Base-by-base conservation (phyloP, 164 flowering plant species). In the Cinnamomum chago region DNA sequence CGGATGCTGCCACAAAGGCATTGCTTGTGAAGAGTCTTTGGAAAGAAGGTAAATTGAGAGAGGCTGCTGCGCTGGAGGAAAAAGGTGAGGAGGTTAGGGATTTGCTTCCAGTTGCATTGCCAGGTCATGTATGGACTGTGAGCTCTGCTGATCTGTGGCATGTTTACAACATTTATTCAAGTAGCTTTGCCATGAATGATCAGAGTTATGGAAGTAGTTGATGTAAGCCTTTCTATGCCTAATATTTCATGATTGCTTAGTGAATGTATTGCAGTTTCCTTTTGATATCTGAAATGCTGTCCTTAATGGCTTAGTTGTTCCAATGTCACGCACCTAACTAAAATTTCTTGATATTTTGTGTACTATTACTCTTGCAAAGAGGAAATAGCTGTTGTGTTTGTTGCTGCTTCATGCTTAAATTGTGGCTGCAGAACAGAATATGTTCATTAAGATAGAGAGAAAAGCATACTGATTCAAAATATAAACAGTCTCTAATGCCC, bases 21-120 rank as follows among this genome's bases (percentile, higher is more conserved):
- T 79, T 91, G 82, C 97, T 95, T 47, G 91, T 92, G 73, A 95
- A 85, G 76, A 84, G 98, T 82, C 90, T 95, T 9, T 93, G 99
- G 98, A 88, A 86, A 75, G 99, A 95, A 84, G 96, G 92, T 13
- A 92, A 82, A 82, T 82, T 89, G 58, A 83, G 87, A 81, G 98
- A 95, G 84, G 99, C 97, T 24, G 95, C 98, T 62, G 65, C 64
- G 52, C 91, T 92, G 12, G 91, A 89, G 80, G 95, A 92, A 79
- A 86, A 76, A 68, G 79, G 83, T 75, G 88, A 85, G 79, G 88
- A 86, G 62, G 77, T 72, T 47, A 79, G 74, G 69, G 77, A 68
- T 27, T 70, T 30, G 33, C 84, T 88, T 83, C 94, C 96, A 27
- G 83, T 76, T 65, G 82, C 85, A 67, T 75, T 85, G 78, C 82